phyloP scores from a whole-genome alignment of 371 early-diverging fungal genomes.

The Mucor saturninus region DNA sequence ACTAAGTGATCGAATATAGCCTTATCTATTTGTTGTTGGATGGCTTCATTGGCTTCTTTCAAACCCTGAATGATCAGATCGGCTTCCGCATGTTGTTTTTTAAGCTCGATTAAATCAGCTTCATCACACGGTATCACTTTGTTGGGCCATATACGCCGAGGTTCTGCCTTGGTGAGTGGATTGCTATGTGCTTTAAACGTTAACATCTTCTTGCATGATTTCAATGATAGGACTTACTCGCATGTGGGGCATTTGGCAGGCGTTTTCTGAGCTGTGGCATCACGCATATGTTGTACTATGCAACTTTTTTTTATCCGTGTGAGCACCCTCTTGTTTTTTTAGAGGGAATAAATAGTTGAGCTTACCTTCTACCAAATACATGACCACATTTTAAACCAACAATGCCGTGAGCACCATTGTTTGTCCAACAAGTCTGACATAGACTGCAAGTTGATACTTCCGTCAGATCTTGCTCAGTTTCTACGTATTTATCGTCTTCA shows the following conservation, averaged over 20 bases:
- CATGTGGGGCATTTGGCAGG: no score
- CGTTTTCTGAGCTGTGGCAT: no score
- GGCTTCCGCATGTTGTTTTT: conserved; percentile 4
- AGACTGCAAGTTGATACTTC: conserved; percentile 11
- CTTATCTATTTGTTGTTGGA: conserved; percentile 8
- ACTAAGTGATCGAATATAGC: conserved; percentile 1
- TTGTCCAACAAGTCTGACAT: conserved; percentile 26
- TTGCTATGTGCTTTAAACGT: background rate
- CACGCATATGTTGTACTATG: no score
- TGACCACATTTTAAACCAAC: conserved; percentile 29
- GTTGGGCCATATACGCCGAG: conserved; percentile 26
- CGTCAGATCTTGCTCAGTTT: conserved; percentile 11
- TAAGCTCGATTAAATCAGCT: conserved; percentile 1
- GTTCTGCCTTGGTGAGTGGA: conserved; percentile 5
- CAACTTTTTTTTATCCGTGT: background rate
- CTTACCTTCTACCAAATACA: conserved; percentile 30
- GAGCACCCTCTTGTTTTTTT: background rate
- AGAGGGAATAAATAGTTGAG: background rate
- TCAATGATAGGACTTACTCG: no score
- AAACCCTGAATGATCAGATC: background rate
- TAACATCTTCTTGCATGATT: no score
- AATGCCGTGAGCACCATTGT: conserved; percentile 20
- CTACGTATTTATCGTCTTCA: background rate
- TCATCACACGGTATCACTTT: conserved; percentile 14
- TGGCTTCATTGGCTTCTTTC: background rate